Percentiles rank a stretch among this genome's conserved stretches.
These are phyloP conservation scores for Raphanus hybrid DNA, from an alignment of 441 rosid genomes.

Conservation along the genomic window DNA sequence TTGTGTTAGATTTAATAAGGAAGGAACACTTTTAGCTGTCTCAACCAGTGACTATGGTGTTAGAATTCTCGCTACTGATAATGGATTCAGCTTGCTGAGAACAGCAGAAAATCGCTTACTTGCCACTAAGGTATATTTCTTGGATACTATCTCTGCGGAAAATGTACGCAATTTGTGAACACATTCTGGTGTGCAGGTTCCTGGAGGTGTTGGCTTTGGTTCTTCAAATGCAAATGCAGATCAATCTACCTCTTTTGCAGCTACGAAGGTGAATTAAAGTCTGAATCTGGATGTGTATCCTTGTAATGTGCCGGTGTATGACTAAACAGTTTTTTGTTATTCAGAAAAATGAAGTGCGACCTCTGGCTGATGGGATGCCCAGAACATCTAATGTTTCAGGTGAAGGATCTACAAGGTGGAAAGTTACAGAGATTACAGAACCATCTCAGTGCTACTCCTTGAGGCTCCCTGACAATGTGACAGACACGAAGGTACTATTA, in stretches of 20 bases:
- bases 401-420: slow-evolving; percentile 52
- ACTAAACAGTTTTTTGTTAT: slow-evolving; percentile 16
- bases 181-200: slow-evolving; percentile 50
- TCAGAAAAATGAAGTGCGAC: slow-evolving; percentile 64
- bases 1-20: slow-evolving; percentile 78
- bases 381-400: slow-evolving; percentile 65
- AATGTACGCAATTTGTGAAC: not conserved
- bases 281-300: slow-evolving; percentile 26
- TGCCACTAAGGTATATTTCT: slow-evolving; percentile 68
- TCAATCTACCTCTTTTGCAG: slow-evolving; percentile 56
- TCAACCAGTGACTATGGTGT: slow-evolving; percentile 79
- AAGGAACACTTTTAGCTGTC: slow-evolving; percentile 78
- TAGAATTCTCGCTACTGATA: slow-evolving; percentile 75
- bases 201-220: slow-evolving; percentile 47
- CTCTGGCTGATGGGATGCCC: slow-evolving; percentile 70
- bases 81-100: slow-evolving; percentile 70
- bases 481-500: slow-evolving; percentile 65
- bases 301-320: slow-evolving; percentile 18
- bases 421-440: slow-evolving; percentile 79
- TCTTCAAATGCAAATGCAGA: slow-evolving; percentile 57
- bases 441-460: slow-evolving; percentile 77
- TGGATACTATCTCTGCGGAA: not conserved
- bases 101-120: slow-evolving; percentile 65
- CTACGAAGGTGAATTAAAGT: slow-evolving; percentile 54
- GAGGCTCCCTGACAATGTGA: slow-evolving; percentile 69